Conservation (phyloP, 257 asterid species). For the Paraleonurus japonicus region DNA sequence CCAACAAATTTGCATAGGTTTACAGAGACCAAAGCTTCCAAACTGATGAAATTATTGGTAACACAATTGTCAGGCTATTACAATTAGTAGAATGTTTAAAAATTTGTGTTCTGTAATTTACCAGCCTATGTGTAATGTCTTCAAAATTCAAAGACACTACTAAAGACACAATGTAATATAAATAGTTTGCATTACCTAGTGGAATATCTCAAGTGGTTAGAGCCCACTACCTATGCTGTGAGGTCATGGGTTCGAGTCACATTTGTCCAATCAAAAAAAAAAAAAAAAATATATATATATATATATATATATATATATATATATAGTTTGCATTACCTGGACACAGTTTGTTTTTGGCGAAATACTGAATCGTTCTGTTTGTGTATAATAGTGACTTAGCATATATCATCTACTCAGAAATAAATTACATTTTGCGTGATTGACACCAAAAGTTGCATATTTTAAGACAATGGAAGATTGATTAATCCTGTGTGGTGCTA, state of each 20-base stretch:
- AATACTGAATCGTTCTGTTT: neutral
- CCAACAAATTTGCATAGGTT: neutral
- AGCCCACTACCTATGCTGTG: too few relatives aligned
- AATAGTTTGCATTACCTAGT: neutral
- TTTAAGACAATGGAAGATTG: neutral
- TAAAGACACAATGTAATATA: neutral
- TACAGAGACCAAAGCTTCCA: neutral
- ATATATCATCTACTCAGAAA: neutral
- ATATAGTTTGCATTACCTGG: neutral
- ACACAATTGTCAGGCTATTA: neutral
- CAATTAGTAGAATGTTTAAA: neutral
- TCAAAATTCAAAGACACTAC: neutral
- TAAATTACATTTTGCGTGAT: neutral
- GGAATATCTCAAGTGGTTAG: too few relatives aligned
- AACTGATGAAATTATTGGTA: neutral
- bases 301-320: too few relatives aligned
- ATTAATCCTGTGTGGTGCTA: slow-evolving; percentile 20
- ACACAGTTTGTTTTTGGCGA: neutral
- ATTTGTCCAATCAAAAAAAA: too few relatives aligned
- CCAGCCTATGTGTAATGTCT: neutral
- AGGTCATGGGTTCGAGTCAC: too few relatives aligned
- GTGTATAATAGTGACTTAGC: neutral
- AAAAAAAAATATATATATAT: too few relatives aligned
- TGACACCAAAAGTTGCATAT: neutral
- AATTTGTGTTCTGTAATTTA: neutral